phyloP scores from a whole-genome alignment of 2,329 filamentous ascomycete species.

The Cercospora zeae-maydis region DNA sequence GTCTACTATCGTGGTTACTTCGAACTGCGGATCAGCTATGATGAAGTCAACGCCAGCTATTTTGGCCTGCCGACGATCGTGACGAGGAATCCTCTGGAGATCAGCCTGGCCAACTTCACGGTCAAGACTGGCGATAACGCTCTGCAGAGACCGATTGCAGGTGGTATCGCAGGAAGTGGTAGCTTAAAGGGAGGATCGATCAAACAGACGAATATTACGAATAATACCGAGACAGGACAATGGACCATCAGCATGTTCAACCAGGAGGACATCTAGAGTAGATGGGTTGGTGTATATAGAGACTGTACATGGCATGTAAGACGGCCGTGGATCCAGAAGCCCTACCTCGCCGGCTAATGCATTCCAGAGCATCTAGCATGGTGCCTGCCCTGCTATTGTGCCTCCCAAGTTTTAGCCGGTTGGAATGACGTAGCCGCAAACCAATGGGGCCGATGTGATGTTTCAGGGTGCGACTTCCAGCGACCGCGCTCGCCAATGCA shows the following conservation, averaged over 20 bases:
- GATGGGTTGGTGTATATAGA: background rate
- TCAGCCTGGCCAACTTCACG: slow-evolving; percentile 67
- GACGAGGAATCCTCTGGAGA: slow-evolving; percentile 60
- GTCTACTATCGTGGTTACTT: slow-evolving; percentile 72
- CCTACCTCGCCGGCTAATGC: background rate
- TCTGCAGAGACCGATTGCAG: slow-evolving; percentile 50
- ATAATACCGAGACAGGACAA: slow-evolving; percentile 35
- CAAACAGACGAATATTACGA: slow-evolving; percentile 37
- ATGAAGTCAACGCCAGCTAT: slow-evolving; percentile 60
- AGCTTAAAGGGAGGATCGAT: slow-evolving; percentile 50
- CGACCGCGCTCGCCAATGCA: background rate
- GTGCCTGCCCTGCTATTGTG: background rate
- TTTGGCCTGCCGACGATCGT: slow-evolving; percentile 62
- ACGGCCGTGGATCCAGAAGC: too few relatives aligned
- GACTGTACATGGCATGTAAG: background rate
- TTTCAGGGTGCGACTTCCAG: slow-evolving; percentile 9
- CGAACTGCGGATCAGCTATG: slow-evolving; percentile 56
- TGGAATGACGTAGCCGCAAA: slow-evolving; percentile 1
- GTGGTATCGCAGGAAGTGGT: slow-evolving; percentile 54
- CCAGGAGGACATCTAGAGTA: slow-evolving; percentile 19
- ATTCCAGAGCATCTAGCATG: background rate
- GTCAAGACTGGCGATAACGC: slow-evolving; percentile 60
- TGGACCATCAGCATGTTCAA: slow-evolving; percentile 16
- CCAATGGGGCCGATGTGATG: background rate
- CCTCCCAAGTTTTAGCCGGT: background rate